Percentiles rank a stretch among this genome's conserved stretches.
phyloP scores from a whole-genome alignment of 768 basidiomycete genomes.

The Ephemerocybe angulata region DNA sequence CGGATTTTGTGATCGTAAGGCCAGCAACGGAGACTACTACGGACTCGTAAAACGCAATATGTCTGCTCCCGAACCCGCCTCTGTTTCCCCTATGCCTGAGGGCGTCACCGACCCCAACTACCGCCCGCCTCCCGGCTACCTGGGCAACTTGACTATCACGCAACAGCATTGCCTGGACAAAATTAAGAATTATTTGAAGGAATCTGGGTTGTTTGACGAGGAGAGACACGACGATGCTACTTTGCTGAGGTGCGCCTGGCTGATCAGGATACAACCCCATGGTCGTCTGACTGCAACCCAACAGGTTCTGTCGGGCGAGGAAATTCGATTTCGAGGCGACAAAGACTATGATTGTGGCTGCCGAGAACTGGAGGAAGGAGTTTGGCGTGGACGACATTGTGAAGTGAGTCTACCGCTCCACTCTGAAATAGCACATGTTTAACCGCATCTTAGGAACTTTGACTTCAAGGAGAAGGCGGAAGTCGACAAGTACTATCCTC shows the following conservation, averaged over 20 bases:
- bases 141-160: constrained; percentile 68
- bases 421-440: constrained; percentile 4
- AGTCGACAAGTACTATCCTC: constrained; percentile 92
- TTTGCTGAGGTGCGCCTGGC: constrained; percentile 53
- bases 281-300: no score
- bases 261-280: no score
- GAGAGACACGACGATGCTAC: constrained; percentile 69
- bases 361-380: constrained; percentile 88
- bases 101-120: constrained; percentile 64
- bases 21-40: no score
- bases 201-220: constrained; percentile 56
- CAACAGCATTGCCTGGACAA: constrained; percentile 70
- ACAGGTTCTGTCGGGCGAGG: constrained; percentile 86
- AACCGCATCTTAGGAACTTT: constrained; percentile 55
- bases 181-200: constrained; percentile 62
- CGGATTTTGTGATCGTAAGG: no score
- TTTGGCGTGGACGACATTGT: constrained; percentile 77
- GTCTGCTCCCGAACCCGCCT: constrained; percentile 27
- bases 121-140: constrained; percentile 63
- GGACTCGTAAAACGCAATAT: no score
- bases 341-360: constrained; percentile 77
- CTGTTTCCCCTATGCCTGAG: constrained; percentile 51
- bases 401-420: constrained; percentile 40
- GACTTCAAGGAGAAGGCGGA: constrained; percentile 77
- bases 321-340: constrained; percentile 84